Conservation (phyloP, 306 rosid genomes). For the Castanea crenata region DNA sequence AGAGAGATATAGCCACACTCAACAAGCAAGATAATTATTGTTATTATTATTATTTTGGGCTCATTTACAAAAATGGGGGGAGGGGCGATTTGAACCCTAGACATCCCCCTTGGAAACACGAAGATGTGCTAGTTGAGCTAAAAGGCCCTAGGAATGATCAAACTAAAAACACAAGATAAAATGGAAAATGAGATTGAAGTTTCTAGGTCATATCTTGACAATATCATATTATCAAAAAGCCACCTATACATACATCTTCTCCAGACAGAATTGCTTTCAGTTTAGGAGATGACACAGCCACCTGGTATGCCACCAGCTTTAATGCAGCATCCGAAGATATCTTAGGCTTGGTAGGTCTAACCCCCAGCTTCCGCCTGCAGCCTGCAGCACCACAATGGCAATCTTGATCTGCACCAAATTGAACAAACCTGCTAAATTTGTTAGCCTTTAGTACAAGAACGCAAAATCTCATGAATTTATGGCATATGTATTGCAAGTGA, state of each 20-base stretch:
- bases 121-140: no score
- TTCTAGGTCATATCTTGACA: constrained; percentile 7
- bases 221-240: constrained; percentile 10
- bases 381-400: constrained; percentile 90
- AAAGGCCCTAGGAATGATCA: neutral
- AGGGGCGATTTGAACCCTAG: no score
- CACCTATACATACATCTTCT: constrained; percentile 36
- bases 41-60: no score
- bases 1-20: neutral
- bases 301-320: constrained; percentile 82
- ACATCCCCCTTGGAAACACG: no score
- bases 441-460: constrained; percentile 45
- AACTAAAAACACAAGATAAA: neutral
- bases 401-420: constrained; percentile 99
- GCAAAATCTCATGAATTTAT: neutral
- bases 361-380: constrained; percentile 88
- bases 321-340: constrained; percentile 82
- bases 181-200: constrained; percentile 10
- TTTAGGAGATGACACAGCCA: constrained; percentile 62
- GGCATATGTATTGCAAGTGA: neutral
- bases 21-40: neutral
- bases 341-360: constrained; percentile 75
- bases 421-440: constrained; percentile 86
- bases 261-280: constrained; percentile 47
- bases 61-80: no score